Evolutionary conservation across 192 early-diverging fungal species (phyloP).

Genomic region (Podochytrium sp.): DNA sequence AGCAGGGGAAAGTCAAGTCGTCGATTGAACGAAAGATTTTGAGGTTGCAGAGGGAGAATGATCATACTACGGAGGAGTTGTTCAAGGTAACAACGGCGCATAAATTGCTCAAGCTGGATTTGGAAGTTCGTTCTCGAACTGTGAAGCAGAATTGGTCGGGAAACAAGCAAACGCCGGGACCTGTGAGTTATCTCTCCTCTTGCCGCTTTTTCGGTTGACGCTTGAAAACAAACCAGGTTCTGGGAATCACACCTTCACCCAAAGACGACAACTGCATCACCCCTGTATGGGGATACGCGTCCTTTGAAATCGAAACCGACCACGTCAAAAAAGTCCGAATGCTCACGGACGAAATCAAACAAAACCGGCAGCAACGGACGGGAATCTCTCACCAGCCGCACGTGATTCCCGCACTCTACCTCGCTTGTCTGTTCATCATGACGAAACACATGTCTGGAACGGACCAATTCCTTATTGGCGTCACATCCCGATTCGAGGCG

Average conservation of each 20-base stretch:
- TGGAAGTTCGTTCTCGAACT: background rate
- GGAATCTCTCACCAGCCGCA: background rate
- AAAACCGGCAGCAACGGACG: background rate
- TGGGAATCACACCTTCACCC: background rate
- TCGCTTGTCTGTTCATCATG: conserved; percentile 49
- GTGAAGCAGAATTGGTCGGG: background rate
- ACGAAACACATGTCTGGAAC: conserved; percentile 52
- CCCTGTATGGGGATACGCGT: conserved; percentile 23
- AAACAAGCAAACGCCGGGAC: background rate
- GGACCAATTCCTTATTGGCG: conserved; percentile 51
- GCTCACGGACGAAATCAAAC: conserved; percentile 25
- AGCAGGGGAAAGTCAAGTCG: conserved; percentile 52
- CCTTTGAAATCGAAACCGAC: conserved; percentile 36
- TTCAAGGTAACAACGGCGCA: background rate
- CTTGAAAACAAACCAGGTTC: too few species aligned
- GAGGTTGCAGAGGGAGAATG: conserved; percentile 42
- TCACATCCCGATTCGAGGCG: conserved; percentile 26
- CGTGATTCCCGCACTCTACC: background rate
- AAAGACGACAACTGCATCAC: background rate
- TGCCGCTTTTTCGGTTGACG: too few species aligned
- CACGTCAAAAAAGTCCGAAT: conserved; percentile 35
- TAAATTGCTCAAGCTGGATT: background rate
- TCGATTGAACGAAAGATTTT: conserved; percentile 51
- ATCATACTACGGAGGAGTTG: conserved; percentile 6
- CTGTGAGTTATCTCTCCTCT: background rate